Percentiles rank a stretch among this genome's conserved stretches.
phyloP scores from a whole-genome alignment of 768 basidiomycete species.

The Naganishia onofrii region DNA sequence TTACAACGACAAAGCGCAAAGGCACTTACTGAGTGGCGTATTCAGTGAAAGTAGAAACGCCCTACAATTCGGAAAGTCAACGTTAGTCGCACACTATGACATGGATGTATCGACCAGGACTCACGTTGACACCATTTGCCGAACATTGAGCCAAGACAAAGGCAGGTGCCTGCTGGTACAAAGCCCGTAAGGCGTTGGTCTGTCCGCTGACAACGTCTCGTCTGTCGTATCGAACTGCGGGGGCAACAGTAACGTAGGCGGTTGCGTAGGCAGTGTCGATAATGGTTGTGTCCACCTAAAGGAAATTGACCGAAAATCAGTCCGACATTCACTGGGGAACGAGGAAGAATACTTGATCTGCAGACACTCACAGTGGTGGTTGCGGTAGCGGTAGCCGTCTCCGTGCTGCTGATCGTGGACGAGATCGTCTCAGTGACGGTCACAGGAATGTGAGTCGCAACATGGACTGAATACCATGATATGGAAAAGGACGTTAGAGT shows the following conservation, averaged over 20 bases:
- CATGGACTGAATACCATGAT: not conserved
- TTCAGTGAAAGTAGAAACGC: not conserved
- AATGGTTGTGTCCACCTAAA: not conserved
- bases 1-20: not conserved
- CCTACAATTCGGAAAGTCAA: not conserved
- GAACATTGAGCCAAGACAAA: not conserved
- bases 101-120: not conserved
- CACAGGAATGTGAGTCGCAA: not conserved
- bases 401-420: not conserved
- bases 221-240: not conserved
- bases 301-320: not conserved
- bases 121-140: not conserved
- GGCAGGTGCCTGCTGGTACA: not conserved
- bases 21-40: not conserved
- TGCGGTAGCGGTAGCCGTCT: not conserved
- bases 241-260: not conserved
- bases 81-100: not conserved
- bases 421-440: not conserved
- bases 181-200: not conserved
- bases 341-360: not conserved
- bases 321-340: not conserved
- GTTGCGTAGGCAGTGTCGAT: not conserved
- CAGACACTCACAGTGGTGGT: not conserved
- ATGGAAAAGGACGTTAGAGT: not conserved
- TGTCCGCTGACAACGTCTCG: constrained; percentile 1